Evolutionary conservation across 495 filamentous ascomycete genomes (phyloP).

Genomic region (Penicillium argentinense): DNA sequence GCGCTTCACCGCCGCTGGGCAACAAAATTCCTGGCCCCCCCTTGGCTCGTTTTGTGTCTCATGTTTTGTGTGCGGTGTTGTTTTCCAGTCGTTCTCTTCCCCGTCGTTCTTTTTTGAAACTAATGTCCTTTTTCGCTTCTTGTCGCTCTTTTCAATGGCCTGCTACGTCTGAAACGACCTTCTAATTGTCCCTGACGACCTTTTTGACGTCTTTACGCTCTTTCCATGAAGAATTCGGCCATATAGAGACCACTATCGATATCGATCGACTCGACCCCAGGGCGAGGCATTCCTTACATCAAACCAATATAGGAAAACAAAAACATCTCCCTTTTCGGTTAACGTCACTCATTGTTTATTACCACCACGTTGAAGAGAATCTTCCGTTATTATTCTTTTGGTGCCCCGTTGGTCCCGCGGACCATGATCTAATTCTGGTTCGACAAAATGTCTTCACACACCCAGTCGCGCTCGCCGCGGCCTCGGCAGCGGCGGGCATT

Average conservation of each 20-base stretch:
- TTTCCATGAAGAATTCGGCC: constrained; percentile 15
- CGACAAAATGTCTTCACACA: constrained; percentile 35
- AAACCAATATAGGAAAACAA: constrained; percentile 19
- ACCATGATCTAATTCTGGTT: constrained; percentile 36
- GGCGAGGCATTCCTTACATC: constrained; percentile 38
- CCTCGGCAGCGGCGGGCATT: constrained; percentile 46
- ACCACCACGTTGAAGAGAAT: background rate
- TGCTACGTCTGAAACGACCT: constrained; percentile 24
- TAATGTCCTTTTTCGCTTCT: constrained; percentile 25
- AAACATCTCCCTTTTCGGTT: constrained; percentile 15
- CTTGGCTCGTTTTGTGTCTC: constrained; percentile 31
- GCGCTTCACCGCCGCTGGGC: constrained; percentile 39
- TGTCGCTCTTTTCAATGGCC: constrained; percentile 36
- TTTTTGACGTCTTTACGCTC: constrained; percentile 25
- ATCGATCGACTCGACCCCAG: constrained; percentile 11
- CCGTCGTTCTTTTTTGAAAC: constrained; percentile 44
- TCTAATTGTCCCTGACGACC: constrained; percentile 24
- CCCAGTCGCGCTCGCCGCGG: constrained; percentile 35
- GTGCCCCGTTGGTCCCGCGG: constrained; percentile 13
- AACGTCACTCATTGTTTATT: constrained; percentile 17
- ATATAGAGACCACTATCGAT: constrained; percentile 13
- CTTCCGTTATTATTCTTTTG: constrained; percentile 6
- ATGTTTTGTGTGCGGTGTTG: constrained; percentile 27
- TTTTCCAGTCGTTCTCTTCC: constrained; percentile 36
- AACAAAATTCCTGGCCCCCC: constrained; percentile 34